Percentiles rank a stretch among this genome's conserved stretches.
Evolutionary conservation across 306 rosid species (phyloP).

Genomic region (Spatholobus suberectus): DNA sequence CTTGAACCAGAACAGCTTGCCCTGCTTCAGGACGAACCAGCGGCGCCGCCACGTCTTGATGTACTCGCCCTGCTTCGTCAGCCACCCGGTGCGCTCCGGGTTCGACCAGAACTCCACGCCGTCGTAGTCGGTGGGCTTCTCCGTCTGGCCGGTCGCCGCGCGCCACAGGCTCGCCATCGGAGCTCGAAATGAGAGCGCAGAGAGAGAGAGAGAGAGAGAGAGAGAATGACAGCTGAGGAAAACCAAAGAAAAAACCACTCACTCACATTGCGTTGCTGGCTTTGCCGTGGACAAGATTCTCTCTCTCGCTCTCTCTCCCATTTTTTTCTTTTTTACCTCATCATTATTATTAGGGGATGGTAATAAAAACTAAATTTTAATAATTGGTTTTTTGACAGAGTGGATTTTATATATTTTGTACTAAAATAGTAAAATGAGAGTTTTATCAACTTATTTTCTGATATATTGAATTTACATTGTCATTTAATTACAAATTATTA

Average conservation of each 20-base stretch:
- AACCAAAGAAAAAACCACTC: background rate
- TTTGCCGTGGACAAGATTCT: slow-evolving; percentile 1
- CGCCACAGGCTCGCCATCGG: slow-evolving; percentile 51
- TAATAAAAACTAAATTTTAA: background rate
- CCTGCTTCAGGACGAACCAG: slow-evolving; percentile 54
- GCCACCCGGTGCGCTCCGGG: slow-evolving; percentile 48
- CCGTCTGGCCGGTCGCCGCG: slow-evolving; percentile 32
- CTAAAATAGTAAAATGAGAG: no score
- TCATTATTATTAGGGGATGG: background rate
- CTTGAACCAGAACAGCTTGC: slow-evolving; percentile 56
- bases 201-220: background rate
- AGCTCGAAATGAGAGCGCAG: background rate
- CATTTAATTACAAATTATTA: no score
- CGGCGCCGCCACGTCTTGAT: slow-evolving; percentile 57
- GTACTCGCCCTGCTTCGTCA: slow-evolving; percentile 52
- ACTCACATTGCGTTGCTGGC: slow-evolving; percentile 11
- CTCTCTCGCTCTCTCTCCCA: background rate
- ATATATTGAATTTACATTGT: no score
- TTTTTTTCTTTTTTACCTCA: background rate
- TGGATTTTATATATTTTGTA: no score
- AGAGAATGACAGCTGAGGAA: background rate
- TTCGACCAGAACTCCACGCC: slow-evolving; percentile 51
- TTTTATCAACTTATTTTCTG: no score
- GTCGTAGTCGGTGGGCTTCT: slow-evolving; percentile 26
- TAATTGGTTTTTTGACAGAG: no score